These are phyloP conservation scores for Vigna nakashimae DNA, from an alignment of 306 rosid species.

Conservation along the genomic window DNA sequence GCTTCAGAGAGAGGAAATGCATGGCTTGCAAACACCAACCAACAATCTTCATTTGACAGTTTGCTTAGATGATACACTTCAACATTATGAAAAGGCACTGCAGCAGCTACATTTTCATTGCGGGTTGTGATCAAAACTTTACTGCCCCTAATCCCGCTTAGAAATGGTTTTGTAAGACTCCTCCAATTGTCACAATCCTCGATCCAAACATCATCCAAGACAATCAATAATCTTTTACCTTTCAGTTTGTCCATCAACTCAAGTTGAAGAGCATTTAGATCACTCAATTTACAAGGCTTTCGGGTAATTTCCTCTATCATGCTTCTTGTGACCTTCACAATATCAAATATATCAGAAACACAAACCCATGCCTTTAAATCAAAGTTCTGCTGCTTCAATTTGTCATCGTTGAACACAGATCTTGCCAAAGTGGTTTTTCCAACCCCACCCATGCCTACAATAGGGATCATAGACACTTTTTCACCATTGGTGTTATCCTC, in stretches of 20 bases:
- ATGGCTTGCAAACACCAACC: background rate
- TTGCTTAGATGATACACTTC: background rate
- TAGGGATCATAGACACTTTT: background rate
- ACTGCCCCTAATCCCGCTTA: background rate
- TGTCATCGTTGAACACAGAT: background rate
- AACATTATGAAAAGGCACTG: background rate
- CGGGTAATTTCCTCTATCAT: no score
- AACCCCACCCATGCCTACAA: constrained; percentile 12
- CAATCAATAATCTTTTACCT: no score
- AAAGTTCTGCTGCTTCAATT: no score
- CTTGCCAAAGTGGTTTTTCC: background rate
- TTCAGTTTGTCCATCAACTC: no score
- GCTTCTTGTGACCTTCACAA: no score
- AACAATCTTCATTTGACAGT: background rate
- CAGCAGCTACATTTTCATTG: background rate
- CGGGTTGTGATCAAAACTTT: background rate
- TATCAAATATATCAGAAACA: no score
- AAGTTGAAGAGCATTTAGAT: no score
- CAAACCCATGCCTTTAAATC: no score
- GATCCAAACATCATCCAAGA: no score
- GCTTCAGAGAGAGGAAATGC: background rate
- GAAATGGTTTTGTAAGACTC: no score
- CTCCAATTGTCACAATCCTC: no score
- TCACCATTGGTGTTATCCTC: background rate
- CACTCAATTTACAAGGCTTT: no score